Evolutionary conservation across 345 rosid species (phyloP).

Genomic region (Pugionium dolabratum): DNA sequence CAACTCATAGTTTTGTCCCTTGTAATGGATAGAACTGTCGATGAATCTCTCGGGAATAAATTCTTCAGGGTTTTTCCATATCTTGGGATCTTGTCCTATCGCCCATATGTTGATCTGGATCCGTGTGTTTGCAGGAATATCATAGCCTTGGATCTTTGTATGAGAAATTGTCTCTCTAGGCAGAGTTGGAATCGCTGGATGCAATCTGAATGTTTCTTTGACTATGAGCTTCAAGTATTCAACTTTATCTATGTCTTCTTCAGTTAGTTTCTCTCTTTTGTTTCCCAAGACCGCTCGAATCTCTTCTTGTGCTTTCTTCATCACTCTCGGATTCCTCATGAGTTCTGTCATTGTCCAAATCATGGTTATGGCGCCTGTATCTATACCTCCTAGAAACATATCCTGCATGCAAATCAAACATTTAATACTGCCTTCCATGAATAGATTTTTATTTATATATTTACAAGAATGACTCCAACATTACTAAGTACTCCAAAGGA

Average conservation of each 20-base stretch:
- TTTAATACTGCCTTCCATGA: too few species aligned
- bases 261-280: constrained; percentile 33
- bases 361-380: constrained; percentile 44
- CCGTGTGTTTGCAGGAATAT: constrained; percentile 29
- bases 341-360: constrained; percentile 70
- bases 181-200: constrained; percentile 52
- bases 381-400: constrained; percentile 13
- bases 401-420: too few species aligned
- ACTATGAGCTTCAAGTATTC: constrained; percentile 46
- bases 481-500: too few species aligned
- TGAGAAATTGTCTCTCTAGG: constrained; percentile 44
- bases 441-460: too few species aligned
- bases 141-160: constrained; percentile 44
- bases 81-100: too few species aligned
- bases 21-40: too few species aligned
- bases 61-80: too few species aligned
- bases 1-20: too few species aligned
- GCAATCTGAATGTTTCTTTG: constrained; percentile 55
- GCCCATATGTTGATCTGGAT: too few species aligned
- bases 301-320: constrained; percentile 57
- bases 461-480: too few species aligned
- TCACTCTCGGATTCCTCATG: constrained; percentile 53
- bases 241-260: constrained; percentile 41
- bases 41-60: too few species aligned
- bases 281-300: constrained; percentile 51